Percentiles rank a stretch among this genome's conserved stretches.
These are phyloP conservation scores for Ophiocordyceps australis DNA, from an alignment of 2,329 filamentous ascomycete genomes.

Conservation along the genomic window DNA sequence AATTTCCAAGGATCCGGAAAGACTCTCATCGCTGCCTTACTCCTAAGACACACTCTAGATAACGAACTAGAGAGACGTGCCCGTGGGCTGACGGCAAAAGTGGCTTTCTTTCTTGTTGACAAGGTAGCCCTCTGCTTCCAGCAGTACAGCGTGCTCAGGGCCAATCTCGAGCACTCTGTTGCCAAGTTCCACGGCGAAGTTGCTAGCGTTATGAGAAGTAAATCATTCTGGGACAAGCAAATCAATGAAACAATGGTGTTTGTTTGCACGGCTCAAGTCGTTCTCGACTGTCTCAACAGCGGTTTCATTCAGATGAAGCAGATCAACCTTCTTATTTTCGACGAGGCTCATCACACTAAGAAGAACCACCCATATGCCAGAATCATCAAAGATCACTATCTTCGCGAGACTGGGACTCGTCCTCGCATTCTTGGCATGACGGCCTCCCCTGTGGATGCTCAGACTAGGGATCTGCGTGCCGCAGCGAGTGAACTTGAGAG, in stretches of 20 bases:
- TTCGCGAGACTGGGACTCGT: conserved; percentile 26
- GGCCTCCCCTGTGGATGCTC: conserved; percentile 80
- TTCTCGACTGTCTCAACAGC: conserved; percentile 60
- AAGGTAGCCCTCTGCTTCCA: conserved; percentile 84
- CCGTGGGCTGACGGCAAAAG: conserved; percentile 37
- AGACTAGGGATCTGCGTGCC: conserved; percentile 44
- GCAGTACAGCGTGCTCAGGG: conserved; percentile 64
- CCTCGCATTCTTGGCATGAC: conserved; percentile 93
- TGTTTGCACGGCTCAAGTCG: conserved; percentile 81
- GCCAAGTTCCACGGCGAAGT: conserved; percentile 60
- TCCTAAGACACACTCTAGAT: conserved; percentile 60
- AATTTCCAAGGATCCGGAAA: conserved; percentile 60
- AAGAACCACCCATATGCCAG: conserved; percentile 80
- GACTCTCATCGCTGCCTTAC: conserved; percentile 81
- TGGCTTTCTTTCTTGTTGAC: conserved; percentile 80
- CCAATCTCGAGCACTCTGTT: conserved; percentile 63
- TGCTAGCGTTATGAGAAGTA: conserved; percentile 19
- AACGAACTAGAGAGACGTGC: conserved; percentile 57
- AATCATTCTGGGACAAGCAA: conserved; percentile 30
- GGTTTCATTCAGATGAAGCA: conserved; percentile 64
- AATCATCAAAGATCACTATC: conserved; percentile 79
- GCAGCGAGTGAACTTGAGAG: conserved; percentile 59
- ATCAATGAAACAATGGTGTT: conserved; percentile 57
- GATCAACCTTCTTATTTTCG: conserved; percentile 84
- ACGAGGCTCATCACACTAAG: conserved; percentile 93